Conservation (phyloP, 1,284 basidiomycete species). For the Vanrija sp. region DNA sequence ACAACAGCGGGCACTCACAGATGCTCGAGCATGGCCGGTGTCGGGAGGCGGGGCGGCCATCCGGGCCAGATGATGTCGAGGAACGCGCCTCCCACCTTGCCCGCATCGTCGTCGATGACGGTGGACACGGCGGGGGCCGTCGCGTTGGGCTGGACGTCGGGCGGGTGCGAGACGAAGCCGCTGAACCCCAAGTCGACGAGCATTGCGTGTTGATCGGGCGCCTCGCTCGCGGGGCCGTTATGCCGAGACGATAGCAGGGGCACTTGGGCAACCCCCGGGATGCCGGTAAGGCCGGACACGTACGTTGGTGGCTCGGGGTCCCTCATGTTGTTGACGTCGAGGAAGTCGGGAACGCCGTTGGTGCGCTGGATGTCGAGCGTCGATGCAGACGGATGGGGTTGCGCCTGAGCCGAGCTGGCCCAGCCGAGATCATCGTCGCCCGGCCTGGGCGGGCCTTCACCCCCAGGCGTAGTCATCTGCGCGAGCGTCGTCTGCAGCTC, state of each 20-base stretch:
- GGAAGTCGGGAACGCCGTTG: too few species aligned
- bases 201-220: too few species aligned
- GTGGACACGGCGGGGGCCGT: background rate
- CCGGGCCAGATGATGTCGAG: slow-evolving; percentile 41
- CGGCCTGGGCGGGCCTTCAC: background rate
- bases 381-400: too few species aligned
- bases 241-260: too few species aligned
- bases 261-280: too few species aligned
- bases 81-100: slow-evolving; percentile 23
- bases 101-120: slow-evolving; percentile 19
- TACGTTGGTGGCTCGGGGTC: background rate
- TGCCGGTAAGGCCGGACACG: too few species aligned
- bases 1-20: slow-evolving; percentile 24
- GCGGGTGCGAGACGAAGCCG: background rate
- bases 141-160: background rate
- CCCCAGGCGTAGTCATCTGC: background rate
- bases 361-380: too few species aligned
- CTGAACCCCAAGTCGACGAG: too few species aligned
- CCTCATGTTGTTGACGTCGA: too few species aligned
- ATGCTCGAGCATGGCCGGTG: slow-evolving; percentile 41
- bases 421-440: too few species aligned
- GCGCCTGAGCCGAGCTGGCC: too few species aligned
- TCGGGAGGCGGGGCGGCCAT: slow-evolving; percentile 41
- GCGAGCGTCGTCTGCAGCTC: slow-evolving; percentile 13
- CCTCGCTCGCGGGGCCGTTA: too few species aligned